Conservation (phyloP, 2,329 filamentous ascomycete species). For the Capronia americana region DNA sequence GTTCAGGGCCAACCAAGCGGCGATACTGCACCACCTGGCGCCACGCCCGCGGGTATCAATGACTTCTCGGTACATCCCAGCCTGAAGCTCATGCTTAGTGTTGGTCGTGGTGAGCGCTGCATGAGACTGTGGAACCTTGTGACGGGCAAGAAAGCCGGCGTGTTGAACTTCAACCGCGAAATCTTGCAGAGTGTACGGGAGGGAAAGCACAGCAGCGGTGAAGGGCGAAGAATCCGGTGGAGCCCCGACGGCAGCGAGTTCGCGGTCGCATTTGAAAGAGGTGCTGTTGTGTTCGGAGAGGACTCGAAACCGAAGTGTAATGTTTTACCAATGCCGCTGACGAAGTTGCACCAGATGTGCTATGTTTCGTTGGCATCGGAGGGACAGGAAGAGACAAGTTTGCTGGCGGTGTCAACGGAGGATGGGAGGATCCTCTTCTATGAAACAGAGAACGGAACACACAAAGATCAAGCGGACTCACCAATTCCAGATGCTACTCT, state of each 20-base stretch:
- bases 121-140: constrained; percentile 97
- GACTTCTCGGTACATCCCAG: constrained; percentile 95
- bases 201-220: constrained; percentile 76
- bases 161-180: constrained; percentile 79
- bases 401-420: constrained; percentile 83
- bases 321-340: constrained; percentile 69
- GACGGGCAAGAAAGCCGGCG: constrained; percentile 92
- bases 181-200: constrained; percentile 78
- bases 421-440: constrained; percentile 88
- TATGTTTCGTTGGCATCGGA: constrained; percentile 65
- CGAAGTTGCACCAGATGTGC: constrained; percentile 81
- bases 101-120: constrained; percentile 84
- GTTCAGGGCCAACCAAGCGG: constrained; percentile 80
- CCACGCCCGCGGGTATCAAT: constrained; percentile 85
- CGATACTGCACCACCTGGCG: constrained; percentile 83
- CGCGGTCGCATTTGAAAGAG: constrained; percentile 85
- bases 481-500: constrained; percentile 65
- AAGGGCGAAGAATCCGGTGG: constrained; percentile 84
- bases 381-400: constrained; percentile 51
- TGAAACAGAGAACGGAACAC: constrained; percentile 61
- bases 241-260: constrained; percentile 79
- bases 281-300: constrained; percentile 77
- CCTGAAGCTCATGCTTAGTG: constrained; percentile 94
- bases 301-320: constrained; percentile 82
- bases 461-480: constrained; percentile 54